These are phyloP conservation scores for Phialophora expanda DNA, from an alignment of 2,329 filamentous ascomycete species.

Conservation along the genomic window DNA sequence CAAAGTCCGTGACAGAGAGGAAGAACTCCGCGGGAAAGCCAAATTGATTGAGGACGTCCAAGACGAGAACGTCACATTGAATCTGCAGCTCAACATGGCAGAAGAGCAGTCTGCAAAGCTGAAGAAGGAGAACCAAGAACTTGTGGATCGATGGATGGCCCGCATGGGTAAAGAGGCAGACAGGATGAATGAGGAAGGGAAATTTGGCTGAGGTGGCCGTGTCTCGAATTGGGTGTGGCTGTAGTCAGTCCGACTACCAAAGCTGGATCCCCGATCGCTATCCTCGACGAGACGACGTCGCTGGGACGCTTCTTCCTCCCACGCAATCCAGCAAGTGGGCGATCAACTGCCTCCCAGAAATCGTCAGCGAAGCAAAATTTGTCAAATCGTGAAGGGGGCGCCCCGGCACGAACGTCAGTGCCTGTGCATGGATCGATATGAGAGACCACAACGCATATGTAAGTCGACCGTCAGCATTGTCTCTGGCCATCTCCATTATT, in stretches of 20 bases:
- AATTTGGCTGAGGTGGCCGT: slow-evolving; percentile 34
- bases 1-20: slow-evolving; percentile 77
- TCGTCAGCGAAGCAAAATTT: background rate
- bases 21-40: slow-evolving; percentile 82
- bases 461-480: background rate
- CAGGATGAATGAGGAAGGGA: slow-evolving; percentile 73
- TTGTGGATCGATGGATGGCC: slow-evolving; percentile 90
- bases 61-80: slow-evolving; percentile 87
- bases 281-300: background rate
- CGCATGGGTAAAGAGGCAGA: slow-evolving; percentile 85
- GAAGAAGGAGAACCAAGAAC: slow-evolving; percentile 81
- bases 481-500: background rate
- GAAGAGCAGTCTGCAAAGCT: slow-evolving; percentile 76
- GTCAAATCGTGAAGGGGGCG: background rate
- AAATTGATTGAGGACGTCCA: slow-evolving; percentile 87
- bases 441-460: background rate
- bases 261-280: background rate
- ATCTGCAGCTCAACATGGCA: slow-evolving; percentile 84
- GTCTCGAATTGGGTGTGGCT: background rate
- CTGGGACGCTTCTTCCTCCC: background rate
- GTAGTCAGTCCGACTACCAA: background rate
- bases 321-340: background rate
- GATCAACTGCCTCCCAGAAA: background rate
- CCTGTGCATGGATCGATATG: background rate
- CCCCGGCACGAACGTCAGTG: background rate